These are phyloP conservation scores for Globomyces pollinis-pini DNA, from an alignment of 192 early-diverging fungal species.

Conservation along the genomic window DNA sequence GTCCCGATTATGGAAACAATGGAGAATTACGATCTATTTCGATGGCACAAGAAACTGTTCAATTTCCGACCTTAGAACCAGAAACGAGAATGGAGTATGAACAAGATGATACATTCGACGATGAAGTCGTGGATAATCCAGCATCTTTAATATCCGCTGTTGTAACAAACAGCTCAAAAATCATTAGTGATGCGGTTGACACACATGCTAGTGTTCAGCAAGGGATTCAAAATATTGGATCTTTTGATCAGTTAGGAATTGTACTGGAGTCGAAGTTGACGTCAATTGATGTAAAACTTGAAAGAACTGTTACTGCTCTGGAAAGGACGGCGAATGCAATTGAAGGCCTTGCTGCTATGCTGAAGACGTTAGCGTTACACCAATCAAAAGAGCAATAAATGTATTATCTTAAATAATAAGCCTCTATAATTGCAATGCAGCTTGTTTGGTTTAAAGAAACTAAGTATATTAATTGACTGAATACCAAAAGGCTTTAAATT, in stretches of 20 bases:
- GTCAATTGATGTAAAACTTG: background rate
- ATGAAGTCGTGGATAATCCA: background rate
- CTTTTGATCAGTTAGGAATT: no score
- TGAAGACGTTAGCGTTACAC: background rate
- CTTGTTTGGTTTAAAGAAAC: no score
- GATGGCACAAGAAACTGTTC: background rate
- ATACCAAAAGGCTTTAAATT: no score
- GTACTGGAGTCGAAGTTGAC: no score
- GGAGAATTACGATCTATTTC: background rate
- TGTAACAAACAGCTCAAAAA: background rate
- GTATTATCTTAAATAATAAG: no score
- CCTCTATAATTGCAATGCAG: no score
- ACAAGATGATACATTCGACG: background rate
- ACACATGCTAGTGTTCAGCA: no score
- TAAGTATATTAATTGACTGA: no score
- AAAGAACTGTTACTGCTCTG: background rate
- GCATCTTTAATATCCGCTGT: background rate
- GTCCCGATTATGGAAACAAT: constrained; percentile 28
- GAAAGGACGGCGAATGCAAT: background rate
- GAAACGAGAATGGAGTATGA: background rate
- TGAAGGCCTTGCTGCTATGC: background rate
- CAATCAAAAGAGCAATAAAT: no score
- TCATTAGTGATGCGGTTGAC: background rate
- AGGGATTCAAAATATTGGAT: no score
- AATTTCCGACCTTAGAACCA: background rate